Conservation (phyloP, 768 basidiomycete genomes). For the Phylloporus sp. region DNA sequence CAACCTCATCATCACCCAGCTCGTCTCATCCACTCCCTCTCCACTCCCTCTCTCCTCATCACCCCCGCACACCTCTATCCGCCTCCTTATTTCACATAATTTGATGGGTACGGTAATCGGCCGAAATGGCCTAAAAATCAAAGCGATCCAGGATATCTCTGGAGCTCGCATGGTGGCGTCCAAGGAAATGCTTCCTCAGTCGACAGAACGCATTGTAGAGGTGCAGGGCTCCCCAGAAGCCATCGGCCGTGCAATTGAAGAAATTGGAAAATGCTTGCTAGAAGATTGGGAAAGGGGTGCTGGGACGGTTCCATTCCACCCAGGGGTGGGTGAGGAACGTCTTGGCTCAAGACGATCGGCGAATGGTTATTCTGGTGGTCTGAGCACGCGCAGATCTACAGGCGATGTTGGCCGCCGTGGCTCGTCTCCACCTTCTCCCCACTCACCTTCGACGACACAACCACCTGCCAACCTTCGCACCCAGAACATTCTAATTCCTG, state of each 20-base stretch:
- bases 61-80: constrained; percentile 76
- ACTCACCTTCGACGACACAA: constrained; percentile 47
- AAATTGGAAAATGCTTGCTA: constrained; percentile 91
- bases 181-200: constrained; percentile 99
- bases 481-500: constrained; percentile 98
- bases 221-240: constrained; percentile 92
- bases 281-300: constrained; percentile 96
- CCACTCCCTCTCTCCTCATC: constrained; percentile 67
- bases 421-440: constrained; percentile 36
- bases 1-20: constrained; percentile 88
- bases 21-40: constrained; percentile 77
- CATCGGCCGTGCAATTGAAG: constrained; percentile 89
- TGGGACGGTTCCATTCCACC: constrained; percentile 95
- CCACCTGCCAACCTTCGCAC: constrained; percentile 84
- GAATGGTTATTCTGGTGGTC: constrained; percentile 50
- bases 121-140: constrained; percentile 94
- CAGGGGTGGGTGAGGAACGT: constrained; percentile 76
- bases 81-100: constrained; percentile 97
- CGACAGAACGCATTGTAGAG: constrained; percentile 97
- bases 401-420: constrained; percentile 50
- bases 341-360: constrained; percentile 45
- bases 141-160: constrained; percentile 95
- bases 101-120: constrained; percentile 99
- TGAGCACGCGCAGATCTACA: constrained; percentile 57
- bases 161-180: constrained; percentile 98